phyloP scores from a whole-genome alignment of 352 stramenopile genomes.

The Phytophthora agathidicida region DNA sequence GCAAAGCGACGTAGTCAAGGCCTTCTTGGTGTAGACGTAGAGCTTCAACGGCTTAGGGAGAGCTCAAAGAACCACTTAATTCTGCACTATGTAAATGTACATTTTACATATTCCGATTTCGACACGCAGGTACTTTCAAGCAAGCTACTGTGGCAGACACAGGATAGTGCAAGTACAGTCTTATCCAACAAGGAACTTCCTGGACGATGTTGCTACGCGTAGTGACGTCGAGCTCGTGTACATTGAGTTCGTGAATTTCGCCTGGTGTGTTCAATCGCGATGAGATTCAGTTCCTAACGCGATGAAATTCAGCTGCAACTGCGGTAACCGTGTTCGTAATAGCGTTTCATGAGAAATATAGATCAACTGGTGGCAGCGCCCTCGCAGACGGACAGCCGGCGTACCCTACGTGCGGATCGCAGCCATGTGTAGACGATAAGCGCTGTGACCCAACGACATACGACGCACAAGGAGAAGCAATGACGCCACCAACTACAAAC shows the following conservation, averaged over 20 bases:
- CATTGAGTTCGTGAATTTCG: background rate
- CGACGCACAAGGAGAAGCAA: constrained; percentile 4
- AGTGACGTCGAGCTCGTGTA: background rate
- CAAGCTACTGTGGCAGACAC: too few species aligned
- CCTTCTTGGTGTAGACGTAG: constrained; percentile 52
- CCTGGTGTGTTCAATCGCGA: background rate
- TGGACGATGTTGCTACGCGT: constrained; percentile 1
- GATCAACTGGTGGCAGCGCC: constrained; percentile 8
- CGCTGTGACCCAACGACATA: constrained; percentile 8
- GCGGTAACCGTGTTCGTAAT: constrained; percentile 16
- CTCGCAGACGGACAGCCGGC: constrained; percentile 5
- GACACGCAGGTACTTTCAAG: too few species aligned
- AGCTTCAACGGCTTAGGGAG: constrained; percentile 2
- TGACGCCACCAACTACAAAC: background rate
- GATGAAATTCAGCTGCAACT: constrained; percentile 4
- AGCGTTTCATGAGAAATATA: constrained; percentile 23
- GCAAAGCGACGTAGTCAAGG: constrained; percentile 52
- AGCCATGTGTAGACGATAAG: background rate
- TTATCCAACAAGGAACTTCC: constrained; percentile 7
- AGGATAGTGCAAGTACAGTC: too few species aligned
- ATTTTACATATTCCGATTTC: too few species aligned
- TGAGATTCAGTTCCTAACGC: constrained; percentile 11
- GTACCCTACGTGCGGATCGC: constrained; percentile 2
- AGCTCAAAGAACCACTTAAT: constrained; percentile 11
- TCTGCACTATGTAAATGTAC: constrained; percentile 31